These are phyloP conservation scores for Triticum timopheevii DNA, from an alignment of 176 grass and related monocot genomes.

Conservation along the genomic window DNA sequence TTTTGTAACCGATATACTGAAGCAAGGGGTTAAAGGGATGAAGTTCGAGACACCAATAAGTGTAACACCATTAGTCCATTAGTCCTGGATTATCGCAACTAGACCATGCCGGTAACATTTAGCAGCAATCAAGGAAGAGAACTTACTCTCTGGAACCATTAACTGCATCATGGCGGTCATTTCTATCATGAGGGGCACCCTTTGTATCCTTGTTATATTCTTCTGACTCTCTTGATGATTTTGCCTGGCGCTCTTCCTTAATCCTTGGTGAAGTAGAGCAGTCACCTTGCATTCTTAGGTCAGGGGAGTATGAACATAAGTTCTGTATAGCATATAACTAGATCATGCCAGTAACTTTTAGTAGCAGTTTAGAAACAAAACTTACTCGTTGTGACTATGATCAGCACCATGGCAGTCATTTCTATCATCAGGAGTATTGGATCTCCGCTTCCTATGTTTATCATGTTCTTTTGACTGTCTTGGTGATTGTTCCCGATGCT, in stretches of 20 bases:
- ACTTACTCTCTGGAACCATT: slow-evolving; percentile 59
- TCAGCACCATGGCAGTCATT: slow-evolving; percentile 28
- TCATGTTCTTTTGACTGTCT: slow-evolving; percentile 36
- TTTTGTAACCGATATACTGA: neutral
- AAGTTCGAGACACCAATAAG: neutral
- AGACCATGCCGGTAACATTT: neutral
- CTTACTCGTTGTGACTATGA: slow-evolving; percentile 39
- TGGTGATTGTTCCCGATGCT: slow-evolving; percentile 35
- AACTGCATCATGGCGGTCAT: slow-evolving; percentile 22
- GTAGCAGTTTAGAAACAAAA: neutral
- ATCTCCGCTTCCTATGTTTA: slow-evolving; percentile 28
- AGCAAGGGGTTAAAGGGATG: neutral
- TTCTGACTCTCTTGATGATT: slow-evolving; percentile 42
- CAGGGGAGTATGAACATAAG: slow-evolving; percentile 65
- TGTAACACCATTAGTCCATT: neutral
- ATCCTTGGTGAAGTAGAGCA: slow-evolving; percentile 54
- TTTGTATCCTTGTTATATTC: slow-evolving; percentile 35
- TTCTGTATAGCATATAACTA: slow-evolving; percentile 5
- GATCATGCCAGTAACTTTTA: neutral
- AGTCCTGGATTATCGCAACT: neutral
- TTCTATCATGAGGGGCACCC: slow-evolving; percentile 39
- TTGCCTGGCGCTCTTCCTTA: slow-evolving; percentile 41
- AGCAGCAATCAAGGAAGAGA: neutral
- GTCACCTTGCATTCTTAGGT: slow-evolving; percentile 50
- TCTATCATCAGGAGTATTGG: slow-evolving; percentile 39